phyloP scores from a whole-genome alignment of 192 early-diverging fungal genomes.

The Funneliformis mosseae region DNA sequence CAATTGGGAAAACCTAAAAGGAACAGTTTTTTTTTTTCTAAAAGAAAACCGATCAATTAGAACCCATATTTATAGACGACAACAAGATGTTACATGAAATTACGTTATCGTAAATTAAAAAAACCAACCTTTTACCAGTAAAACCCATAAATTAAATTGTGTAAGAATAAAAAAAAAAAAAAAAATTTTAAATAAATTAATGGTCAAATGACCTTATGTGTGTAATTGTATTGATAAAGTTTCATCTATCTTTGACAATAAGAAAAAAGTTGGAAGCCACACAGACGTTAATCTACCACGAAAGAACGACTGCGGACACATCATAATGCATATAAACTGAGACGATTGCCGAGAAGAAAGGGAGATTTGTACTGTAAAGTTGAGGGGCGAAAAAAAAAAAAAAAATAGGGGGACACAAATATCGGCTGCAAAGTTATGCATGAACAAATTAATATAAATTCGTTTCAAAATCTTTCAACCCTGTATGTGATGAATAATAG shows the following conservation, averaged over 20 bases:
- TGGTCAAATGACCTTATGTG: neutral
- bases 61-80: no score
- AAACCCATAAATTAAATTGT: neutral
- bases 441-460: no score
- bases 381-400: no score
- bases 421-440: no score
- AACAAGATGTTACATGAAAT: neutral
- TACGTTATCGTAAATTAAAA: neutral
- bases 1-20: neutral
- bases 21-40: neutral
- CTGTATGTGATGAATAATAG: no score
- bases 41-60: neutral
- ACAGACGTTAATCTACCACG: neutral
- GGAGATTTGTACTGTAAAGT: no score
- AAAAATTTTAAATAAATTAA: neutral
- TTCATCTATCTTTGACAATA: neutral
- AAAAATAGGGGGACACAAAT: no score
- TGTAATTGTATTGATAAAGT: neutral
- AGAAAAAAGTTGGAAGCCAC: no score
- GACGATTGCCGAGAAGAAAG: no score
- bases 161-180: neutral
- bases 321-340: neutral
- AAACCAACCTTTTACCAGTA: no score
- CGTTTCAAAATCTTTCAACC: no score
- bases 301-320: neutral